Evolutionary conservation across 2,329 filamentous ascomycete genomes (phyloP), one percentile per base, ranked within the genome.

Genomic region (Aureobasidium subglaciale): DNA sequence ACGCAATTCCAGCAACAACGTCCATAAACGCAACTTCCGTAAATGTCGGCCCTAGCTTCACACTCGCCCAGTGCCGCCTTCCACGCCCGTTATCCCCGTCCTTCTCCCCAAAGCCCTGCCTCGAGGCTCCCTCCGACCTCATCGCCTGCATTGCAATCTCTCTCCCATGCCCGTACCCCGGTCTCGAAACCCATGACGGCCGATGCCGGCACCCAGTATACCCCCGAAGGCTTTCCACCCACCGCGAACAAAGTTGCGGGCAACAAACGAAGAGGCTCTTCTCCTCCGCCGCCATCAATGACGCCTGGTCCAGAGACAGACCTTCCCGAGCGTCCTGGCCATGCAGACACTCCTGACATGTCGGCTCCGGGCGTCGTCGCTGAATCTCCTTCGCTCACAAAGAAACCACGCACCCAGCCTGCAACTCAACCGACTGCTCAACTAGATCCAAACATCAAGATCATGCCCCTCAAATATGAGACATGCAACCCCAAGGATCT

Each of bases 401-500:
- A 54, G 16, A 48, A 49, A n/a, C 42, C 42, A 5, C 54, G 41
- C 22, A 48, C 54, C 18, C 72, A 75, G 42, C 68, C 74, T 3
- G 69, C n/a, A n/a, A n/a, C n/a, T n/a, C n/a, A 70, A 15, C 4
- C 22, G 3, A 27, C 42, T 25, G 71, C 73, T 11, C 72, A 75
- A 40, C 67, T 73, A 4, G 69, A 71, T 15, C n/a, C 35, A 11
- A 40, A 46, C 11, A 71, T 73, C 13, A 84, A 83, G 65, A 62
- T 78, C 56, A 78, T 93, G 67, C 87, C 93, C 1, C 71, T 80
- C 58, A 78, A 80, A 64, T 99, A 99, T 70, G 90, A 96, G 70
- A 75, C 84, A 10, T 95, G 89, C 68, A 78, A 86, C 35, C 82
- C 88, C 8, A 87, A 90, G 65, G 91, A 96, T 68, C 82, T 99